These are phyloP conservation scores for Allium cepa DNA, from an alignment of 106 monocot genomes.

Conservation along the genomic window DNA sequence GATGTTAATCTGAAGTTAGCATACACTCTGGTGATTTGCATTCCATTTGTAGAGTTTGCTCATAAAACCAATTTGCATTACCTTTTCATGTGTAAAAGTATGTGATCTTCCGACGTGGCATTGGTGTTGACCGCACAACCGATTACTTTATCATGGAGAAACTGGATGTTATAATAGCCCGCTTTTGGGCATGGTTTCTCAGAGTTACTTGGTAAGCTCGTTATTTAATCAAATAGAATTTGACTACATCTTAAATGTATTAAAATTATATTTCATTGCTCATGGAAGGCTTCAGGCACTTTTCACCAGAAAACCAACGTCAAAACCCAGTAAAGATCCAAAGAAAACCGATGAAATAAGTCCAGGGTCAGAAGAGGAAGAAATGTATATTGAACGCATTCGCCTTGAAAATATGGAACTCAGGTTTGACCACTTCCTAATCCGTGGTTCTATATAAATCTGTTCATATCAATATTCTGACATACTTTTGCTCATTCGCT, in stretches of 20 bases:
- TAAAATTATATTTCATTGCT: not conserved
- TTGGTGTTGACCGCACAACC: constrained; percentile 68
- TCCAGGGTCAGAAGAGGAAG: constrained; percentile 41
- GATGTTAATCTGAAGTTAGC: too few relatives aligned
- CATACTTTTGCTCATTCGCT: not conserved
- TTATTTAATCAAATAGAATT: not conserved
- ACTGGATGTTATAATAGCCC: constrained; percentile 68
- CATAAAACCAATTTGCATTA: not conserved
- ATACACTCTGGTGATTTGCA: too few relatives aligned
- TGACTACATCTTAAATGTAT: not conserved
- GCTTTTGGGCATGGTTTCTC: constrained; percentile 58
- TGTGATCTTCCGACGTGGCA: constrained; percentile 77
- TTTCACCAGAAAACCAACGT: constrained; percentile 34
- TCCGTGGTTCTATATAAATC: not conserved
- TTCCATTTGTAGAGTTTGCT: too few relatives aligned
- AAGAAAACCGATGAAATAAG: constrained; percentile 72
- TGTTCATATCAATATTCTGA: not conserved
- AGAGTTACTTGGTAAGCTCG: constrained; percentile 41
- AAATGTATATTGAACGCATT: constrained; percentile 67
- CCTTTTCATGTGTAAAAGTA: constrained; percentile 24
- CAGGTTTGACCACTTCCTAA: constrained; percentile 32
- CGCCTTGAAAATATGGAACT: constrained; percentile 78
- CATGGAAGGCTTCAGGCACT: constrained; percentile 44
- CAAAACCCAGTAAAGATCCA: constrained; percentile 25
- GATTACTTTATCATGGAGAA: constrained; percentile 86